phyloP scores from a whole-genome alignment of 805 yeast species.

The Clavispora fructus region DNA sequence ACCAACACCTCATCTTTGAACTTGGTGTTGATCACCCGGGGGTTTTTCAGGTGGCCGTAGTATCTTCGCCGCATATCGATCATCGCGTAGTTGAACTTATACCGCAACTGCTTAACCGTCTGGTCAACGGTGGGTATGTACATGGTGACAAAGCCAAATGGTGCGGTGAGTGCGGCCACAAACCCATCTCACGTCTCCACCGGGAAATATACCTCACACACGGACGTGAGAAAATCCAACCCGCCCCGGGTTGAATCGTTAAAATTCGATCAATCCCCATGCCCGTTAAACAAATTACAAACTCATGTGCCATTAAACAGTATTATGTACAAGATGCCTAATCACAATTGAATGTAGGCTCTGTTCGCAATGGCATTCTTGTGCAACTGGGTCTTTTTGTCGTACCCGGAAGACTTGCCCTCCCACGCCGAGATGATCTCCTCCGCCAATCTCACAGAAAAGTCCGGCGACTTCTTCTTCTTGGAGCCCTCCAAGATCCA shows the following conservation, averaged over 20 bases:
- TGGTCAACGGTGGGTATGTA: not conserved
- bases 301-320: not conserved
- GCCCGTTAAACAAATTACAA: not conserved
- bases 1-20: slow-evolving; percentile 28
- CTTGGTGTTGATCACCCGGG: slow-evolving; percentile 33
- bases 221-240: too few relatives aligned
- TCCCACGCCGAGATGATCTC: slow-evolving; percentile 73
- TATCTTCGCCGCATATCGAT: slow-evolving; percentile 33
- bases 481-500: slow-evolving; percentile 88
- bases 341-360: slow-evolving; percentile 54
- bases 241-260: too few relatives aligned
- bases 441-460: slow-evolving; percentile 85
- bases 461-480: slow-evolving; percentile 73
- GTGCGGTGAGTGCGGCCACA: not conserved
- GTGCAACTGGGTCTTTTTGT: slow-evolving; percentile 77
- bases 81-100: slow-evolving; percentile 26
- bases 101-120: slow-evolving; percentile 17
- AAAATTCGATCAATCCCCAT: too few relatives aligned
- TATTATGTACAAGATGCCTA: slow-evolving; percentile 2
- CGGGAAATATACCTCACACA: too few relatives aligned
- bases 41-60: slow-evolving; percentile 34
- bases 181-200: not conserved
- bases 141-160: not conserved
- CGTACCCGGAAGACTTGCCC: slow-evolving; percentile 80
- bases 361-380: slow-evolving; percentile 84